phyloP scores from a whole-genome alignment of 768 basidiomycete genomes.

The Hygrophoropsis aurantiaca region DNA sequence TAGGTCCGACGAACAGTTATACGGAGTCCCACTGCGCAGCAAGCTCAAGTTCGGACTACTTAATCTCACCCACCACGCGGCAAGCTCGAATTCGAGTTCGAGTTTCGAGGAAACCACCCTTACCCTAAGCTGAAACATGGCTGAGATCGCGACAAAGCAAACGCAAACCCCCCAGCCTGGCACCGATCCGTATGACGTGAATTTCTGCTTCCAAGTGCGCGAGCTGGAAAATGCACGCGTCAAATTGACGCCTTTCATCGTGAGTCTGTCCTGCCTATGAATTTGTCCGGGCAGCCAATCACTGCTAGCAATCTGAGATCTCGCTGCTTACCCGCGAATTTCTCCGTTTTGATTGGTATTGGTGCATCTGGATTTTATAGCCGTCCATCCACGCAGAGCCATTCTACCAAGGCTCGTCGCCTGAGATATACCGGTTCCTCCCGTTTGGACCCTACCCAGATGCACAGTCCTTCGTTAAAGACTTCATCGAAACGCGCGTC shows the following conservation, averaged over 20 bases:
- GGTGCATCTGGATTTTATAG: slow-evolving; percentile 21
- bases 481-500: slow-evolving; percentile 36
- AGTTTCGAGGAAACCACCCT: too few relatives aligned
- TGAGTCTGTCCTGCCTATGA: too few relatives aligned
- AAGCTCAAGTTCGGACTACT: too few relatives aligned
- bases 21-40: too few relatives aligned
- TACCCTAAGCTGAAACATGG: too few relatives aligned
- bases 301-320: slow-evolving; percentile 1
- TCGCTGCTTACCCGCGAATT: not conserved
- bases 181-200: slow-evolving; percentile 33
- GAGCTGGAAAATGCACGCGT: slow-evolving; percentile 48
- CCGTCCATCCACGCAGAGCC: slow-evolving; percentile 43
- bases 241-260: slow-evolving; percentile 51
- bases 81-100: too few relatives aligned
- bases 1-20: too few relatives aligned
- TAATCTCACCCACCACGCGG: too few relatives aligned
- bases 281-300: too few relatives aligned
- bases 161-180: not conserved
- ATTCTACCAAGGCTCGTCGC: slow-evolving; percentile 34
- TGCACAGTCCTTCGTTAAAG: slow-evolving; percentile 33
- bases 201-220: slow-evolving; percentile 52
- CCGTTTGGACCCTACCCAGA: slow-evolving; percentile 50
- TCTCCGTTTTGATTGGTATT: not conserved
- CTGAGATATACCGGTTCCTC: slow-evolving; percentile 45
- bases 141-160: too few relatives aligned